Evolutionary conservation across 371 early-diverging fungal species (phyloP).

Genomic region (Blakeslea trispora): DNA sequence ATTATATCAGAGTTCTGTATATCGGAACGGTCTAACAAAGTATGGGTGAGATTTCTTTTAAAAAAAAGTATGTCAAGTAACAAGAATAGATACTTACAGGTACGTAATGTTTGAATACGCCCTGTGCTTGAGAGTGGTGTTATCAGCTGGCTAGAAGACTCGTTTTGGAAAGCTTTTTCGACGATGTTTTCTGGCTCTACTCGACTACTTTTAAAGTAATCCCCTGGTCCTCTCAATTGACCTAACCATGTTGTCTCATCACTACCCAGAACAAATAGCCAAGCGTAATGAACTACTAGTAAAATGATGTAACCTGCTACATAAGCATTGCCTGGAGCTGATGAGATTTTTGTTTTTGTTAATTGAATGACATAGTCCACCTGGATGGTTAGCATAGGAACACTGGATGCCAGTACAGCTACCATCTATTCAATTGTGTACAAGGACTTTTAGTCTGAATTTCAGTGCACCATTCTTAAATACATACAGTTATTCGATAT

Average conservation of each 20-base stretch:
- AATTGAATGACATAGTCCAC: constrained; percentile 45
- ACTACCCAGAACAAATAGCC: constrained; percentile 44
- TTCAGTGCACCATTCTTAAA: too few species aligned
- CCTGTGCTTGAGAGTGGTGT: constrained; percentile 26
- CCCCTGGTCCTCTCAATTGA: constrained; percentile 2
- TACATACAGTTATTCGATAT: constrained; percentile 43
- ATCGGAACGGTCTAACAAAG: too few species aligned
- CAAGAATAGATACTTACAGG: constrained; percentile 13
- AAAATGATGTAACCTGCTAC: constrained; percentile 42
- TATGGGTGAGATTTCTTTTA: too few species aligned
- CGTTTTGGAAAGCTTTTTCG: constrained; percentile 10
- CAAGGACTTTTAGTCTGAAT: neutral
- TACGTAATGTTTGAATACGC: constrained; percentile 29
- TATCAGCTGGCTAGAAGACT: neutral
- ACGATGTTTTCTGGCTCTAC: constrained; percentile 10
- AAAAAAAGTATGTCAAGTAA: too few species aligned
- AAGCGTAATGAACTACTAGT: constrained; percentile 38
- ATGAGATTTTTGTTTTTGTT: constrained; percentile 20
- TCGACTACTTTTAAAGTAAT: neutral
- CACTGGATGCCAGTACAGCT: constrained; percentile 41
- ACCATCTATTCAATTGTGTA: too few species aligned
- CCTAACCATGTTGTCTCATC: constrained; percentile 36
- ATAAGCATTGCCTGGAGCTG: constrained; percentile 32
- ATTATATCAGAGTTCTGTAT: constrained; percentile 81
- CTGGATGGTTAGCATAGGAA: constrained; percentile 45